These are phyloP conservation scores for Trebouxia sp. DNA, from an alignment of 139 green algal genomes.

Conservation along the genomic window DNA sequence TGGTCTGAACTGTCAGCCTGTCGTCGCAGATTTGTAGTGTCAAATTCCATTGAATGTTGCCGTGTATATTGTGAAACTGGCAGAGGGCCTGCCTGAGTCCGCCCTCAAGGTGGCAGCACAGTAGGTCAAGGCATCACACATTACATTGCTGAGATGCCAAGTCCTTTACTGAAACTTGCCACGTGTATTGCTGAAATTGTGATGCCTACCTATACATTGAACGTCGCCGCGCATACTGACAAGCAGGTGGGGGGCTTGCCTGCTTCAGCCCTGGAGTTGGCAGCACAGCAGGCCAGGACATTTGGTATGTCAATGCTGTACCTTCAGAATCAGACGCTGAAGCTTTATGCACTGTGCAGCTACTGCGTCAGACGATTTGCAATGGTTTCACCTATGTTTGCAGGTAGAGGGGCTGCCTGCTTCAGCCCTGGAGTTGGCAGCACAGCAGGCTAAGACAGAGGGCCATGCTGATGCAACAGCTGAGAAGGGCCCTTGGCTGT, in stretches of 20 bases:
- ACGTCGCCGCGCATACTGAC: background rate
- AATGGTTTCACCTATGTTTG: too few species aligned
- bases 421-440: slow-evolving; percentile 59
- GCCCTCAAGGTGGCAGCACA: background rate
- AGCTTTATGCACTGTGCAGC: too few species aligned
- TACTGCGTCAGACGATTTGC: too few species aligned
- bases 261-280: background rate
- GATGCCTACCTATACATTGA: background rate
- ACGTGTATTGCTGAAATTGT: too few species aligned
- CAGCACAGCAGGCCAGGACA: background rate
- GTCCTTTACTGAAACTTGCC: too few species aligned
- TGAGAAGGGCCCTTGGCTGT: slow-evolving; percentile 87
- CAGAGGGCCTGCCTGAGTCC: slow-evolving; percentile 48
- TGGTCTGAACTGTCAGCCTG: too few species aligned
- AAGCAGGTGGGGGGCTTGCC: slow-evolving; percentile 35
- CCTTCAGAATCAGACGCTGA: background rate
- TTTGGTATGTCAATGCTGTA: background rate
- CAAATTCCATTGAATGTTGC: too few species aligned
- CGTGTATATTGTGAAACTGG: too few species aligned
- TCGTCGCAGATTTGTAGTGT: too few species aligned
- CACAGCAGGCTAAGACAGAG: slow-evolving; percentile 61
- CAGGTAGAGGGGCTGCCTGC: slow-evolving; percentile 36
- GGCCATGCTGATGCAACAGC: slow-evolving; percentile 80
- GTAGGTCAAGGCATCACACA: background rate
- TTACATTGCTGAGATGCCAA: background rate